Conservation (phyloP, 2,329 filamentous ascomycete genomes). For the Verticillium zaregamsianum region DNA sequence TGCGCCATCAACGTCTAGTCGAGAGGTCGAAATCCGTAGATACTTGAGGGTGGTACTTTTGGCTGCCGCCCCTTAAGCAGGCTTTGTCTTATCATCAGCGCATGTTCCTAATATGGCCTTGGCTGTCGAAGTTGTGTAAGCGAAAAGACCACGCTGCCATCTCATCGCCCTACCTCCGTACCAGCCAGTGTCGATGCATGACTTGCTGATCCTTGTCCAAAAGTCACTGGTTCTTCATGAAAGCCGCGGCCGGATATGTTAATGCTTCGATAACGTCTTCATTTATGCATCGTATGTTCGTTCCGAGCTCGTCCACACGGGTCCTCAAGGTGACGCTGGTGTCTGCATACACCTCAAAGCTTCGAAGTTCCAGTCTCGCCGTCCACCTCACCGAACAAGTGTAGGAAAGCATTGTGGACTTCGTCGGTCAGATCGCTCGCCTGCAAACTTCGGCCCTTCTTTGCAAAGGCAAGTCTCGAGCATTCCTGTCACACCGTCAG, state of each 20-base stretch:
- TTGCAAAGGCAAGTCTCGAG: slow-evolving; percentile 79
- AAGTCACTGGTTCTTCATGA: neutral
- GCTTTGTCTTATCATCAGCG: too few relatives aligned
- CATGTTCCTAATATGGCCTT: too few relatives aligned
- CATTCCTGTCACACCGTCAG: slow-evolving; percentile 55
- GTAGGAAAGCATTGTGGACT: slow-evolving; percentile 76
- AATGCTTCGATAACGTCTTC: neutral
- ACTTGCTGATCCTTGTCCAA: neutral
- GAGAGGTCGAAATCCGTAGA: neutral
- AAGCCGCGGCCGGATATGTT: neutral
- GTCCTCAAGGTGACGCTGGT: too few relatives aligned
- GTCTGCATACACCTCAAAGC: slow-evolving; percentile 18
- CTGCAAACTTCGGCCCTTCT: slow-evolving; percentile 83
- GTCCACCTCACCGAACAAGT: slow-evolving; percentile 70
- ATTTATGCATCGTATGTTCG: neutral
- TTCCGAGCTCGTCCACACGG: neutral
- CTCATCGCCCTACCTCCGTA: neutral
- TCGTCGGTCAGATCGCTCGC: slow-evolving; percentile 91
- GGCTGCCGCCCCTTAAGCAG: too few relatives aligned
- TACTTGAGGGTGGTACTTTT: too few relatives aligned
- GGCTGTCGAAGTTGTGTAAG: too few relatives aligned
- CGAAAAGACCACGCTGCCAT: neutral
- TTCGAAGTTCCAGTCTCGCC: slow-evolving; percentile 29
- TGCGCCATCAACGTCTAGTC: neutral
- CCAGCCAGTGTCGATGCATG: too few relatives aligned